Conservation (phyloP, 2,329 filamentous ascomycete species). For the Alternaria longipes region DNA sequence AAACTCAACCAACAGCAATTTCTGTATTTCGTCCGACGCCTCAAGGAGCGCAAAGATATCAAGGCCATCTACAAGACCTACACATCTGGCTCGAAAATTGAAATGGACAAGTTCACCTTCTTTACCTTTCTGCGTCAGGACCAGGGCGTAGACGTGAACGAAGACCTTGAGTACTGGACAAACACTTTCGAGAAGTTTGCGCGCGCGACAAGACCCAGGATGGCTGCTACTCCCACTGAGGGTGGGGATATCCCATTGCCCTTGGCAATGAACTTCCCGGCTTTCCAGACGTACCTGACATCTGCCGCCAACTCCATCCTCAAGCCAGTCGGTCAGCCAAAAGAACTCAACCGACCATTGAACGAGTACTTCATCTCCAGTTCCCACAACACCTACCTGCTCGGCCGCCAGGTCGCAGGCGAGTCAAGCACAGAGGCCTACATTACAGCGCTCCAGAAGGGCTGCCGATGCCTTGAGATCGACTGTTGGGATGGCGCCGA, state of each 20-base stretch:
- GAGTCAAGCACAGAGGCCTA: constrained; percentile 95
- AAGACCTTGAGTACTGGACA: constrained; percentile 73
- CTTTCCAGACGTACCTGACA: constrained; percentile 69
- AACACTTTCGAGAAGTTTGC: constrained; percentile 75
- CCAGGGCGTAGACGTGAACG: constrained; percentile 79
- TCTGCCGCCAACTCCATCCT: constrained; percentile 71
- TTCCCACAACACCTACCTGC: constrained; percentile 97
- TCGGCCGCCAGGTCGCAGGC: constrained; percentile 88
- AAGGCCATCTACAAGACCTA: constrained; percentile 74
- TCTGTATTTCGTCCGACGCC: constrained; percentile 79
- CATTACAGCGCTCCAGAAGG: constrained; percentile 84
- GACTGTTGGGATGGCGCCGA: constrained; percentile 97
- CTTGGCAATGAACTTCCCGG: constrained; percentile 76
- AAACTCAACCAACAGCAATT: constrained; percentile 83
- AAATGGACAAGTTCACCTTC: constrained; percentile 78
- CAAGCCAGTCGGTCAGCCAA: constrained; percentile 66
- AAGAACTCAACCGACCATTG: constrained; percentile 79
- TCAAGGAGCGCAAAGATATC: constrained; percentile 87
- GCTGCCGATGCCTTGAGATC: constrained; percentile 94
- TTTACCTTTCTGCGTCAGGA: constrained; percentile 74
- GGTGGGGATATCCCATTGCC: constrained; percentile 52
- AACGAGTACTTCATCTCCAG: constrained; percentile 99
- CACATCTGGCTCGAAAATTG: constrained; percentile 63
- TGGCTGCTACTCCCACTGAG: constrained; percentile 52
- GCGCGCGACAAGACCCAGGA: constrained; percentile 44